Base-by-base conservation (phyloP, 2,329 filamentous ascomycete genomes). In the Talaromyces pinophilus region DNA sequence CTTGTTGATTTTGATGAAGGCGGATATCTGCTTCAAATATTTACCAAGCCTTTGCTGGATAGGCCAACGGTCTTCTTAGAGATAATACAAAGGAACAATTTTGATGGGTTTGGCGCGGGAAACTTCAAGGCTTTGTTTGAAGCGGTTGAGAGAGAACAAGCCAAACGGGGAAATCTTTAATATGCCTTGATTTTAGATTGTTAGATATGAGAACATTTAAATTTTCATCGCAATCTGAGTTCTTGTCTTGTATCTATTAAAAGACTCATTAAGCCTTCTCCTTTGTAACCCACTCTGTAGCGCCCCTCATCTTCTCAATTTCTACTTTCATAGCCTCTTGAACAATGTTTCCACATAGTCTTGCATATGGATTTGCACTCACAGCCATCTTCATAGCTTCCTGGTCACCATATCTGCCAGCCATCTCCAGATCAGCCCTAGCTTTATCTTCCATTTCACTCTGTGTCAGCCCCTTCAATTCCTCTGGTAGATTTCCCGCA, bases 1-100 rank as follows among this genome's bases (percentile, higher is more conserved):
- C 81, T 97, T 70, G 92, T 97, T 70, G 93, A 97, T 79, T 97
- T 97, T 72, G 93, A 97, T 72, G 92, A 96, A 83, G 87, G 86
- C 25, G 93, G 93, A 0, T 97, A 97, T 77, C 79, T 97, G 70
- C 72, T 88, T 69, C 86, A 88, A 75, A 83, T 92, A 48, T 92
- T 92, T 78, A 89, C 89, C 46, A 92, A 92, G 85, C 93, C 93
- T 68, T 79, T 97, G 70, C 90, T 96, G 85, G 92, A 97, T 79
- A 87, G 93, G n/a, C 93, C 93, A 33, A 97, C 92, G 5, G 92
- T 97, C 40, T 97, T 97, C 19, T 19, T 54, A 30, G 28, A 54
- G 3, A 33, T 33, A n/a, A 54, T 33, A 1, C 50, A 54, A 19
- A 54, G 50, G 25, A 30, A 54, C 50, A 33, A 54, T 2, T 54